Base-by-base conservation (phyloP, 2,329 filamentous ascomycete species). In the Cryphonectria naterciae region DNA sequence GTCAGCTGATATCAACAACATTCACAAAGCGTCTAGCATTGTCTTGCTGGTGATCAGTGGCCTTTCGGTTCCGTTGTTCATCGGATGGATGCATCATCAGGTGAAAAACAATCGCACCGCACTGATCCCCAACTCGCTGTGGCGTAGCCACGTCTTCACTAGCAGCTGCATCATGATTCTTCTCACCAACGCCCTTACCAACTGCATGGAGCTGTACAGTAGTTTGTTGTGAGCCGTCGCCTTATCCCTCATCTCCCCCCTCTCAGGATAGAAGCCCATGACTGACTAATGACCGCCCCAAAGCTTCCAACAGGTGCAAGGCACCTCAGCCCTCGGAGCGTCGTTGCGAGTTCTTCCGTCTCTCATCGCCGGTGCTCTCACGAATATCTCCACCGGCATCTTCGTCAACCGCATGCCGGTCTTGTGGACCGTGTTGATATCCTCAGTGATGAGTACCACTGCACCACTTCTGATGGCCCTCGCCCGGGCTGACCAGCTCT, bases 71-170 rank as follows among this genome's bases (percentile, higher is more conserved):
- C 84, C 84, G 0, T 75, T 78, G 0, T 91, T 91, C 75, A 78
- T 86, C 60, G 75, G 80, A 13, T 91, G 88, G 88, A 83, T 88
- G 64, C 81, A 82, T 15, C 79, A 80, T 4, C 86, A 85, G 65
- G 84, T 85, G 64, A 79, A 78, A 15, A 75, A 77, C 0, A 80
- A 81, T 13, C 81, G 80, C 2, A 85, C 87, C 17, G 87, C 88
- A 0, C 77, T 91, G 10, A 90, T 91, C 32, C 89, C 89, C 0
- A 91, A 91, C 76, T 85, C 83, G 0, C 78, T 91, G 0, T 91
- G 89, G 89, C 82, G 79, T n/a, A 89, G 88, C 61, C 76, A 78
- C 0, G 78, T 85, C 2, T 91, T 91, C 74, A 84, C 86, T 0
- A 83, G 80, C 37, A 84, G 88, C 28, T 91, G 89, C 74, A 74